phyloP scores from a whole-genome alignment of 208 protist species.

The Wallacemonas rigidus region DNA sequence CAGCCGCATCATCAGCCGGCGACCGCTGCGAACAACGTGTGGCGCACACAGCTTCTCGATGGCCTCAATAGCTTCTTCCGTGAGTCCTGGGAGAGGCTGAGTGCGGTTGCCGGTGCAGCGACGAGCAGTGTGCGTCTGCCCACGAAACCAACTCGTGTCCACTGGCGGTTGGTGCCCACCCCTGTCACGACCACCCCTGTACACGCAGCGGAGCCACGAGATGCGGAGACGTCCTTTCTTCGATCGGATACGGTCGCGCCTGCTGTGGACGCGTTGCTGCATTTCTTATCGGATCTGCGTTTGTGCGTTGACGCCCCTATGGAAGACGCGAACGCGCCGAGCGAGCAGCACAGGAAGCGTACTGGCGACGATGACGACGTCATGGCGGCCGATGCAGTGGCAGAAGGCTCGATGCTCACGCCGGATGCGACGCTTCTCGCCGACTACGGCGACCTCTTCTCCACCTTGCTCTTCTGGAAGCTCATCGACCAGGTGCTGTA shows the following conservation, averaged over 20 bases:
- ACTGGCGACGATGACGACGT: neutral
- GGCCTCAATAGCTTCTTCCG: conserved; percentile 14
- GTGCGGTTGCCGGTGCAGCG: neutral
- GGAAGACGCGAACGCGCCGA: neutral
- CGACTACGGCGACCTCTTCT: conserved; percentile 48
- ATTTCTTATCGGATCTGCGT: neutral
- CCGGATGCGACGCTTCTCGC: conserved; percentile 31
- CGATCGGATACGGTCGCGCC: neutral
- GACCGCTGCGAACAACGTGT: too few species aligned
- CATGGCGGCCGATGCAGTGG: neutral
- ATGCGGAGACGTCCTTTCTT: neutral
- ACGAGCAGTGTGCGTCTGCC: neutral
- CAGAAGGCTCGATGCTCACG: conserved; percentile 17
- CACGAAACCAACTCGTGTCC: conserved; percentile 1
- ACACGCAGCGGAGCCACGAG: neutral
- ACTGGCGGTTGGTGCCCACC: neutral
- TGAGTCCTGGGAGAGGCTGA: neutral
- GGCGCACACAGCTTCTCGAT: neutral
- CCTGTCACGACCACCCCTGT: neutral
- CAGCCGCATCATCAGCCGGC: too few species aligned
- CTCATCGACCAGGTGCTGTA: conserved; percentile 57
- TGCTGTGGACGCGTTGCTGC: neutral
- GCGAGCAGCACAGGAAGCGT: too few species aligned
- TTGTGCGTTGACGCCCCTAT: neutral
- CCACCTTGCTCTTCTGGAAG: conserved; percentile 75